Percentiles rank a stretch among this genome's conserved stretches.
Conservation (phyloP, 305 asterid genomes). For the Rubia balearica region DNA sequence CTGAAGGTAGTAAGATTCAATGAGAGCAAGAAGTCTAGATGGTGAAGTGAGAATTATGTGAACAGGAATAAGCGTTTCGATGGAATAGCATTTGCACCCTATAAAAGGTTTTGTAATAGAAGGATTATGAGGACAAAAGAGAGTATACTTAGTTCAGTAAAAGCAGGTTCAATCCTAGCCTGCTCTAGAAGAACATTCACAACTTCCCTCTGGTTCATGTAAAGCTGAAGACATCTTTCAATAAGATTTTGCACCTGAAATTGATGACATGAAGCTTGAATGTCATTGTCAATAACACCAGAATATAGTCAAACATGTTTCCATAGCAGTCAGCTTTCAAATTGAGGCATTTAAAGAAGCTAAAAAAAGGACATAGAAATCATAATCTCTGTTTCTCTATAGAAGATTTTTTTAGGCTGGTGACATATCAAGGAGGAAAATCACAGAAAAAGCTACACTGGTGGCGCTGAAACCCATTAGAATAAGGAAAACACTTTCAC, state of each 20-base stretch:
- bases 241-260: slow-evolving; percentile 82
- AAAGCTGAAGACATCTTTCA: slow-evolving; percentile 94
- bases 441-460: background rate
- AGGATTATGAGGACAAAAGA: slow-evolving; percentile 1
- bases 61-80: background rate
- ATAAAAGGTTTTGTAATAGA: background rate
- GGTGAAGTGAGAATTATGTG: background rate
- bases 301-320: background rate
- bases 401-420: background rate
- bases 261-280: slow-evolving; percentile 3
- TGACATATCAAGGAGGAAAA: background rate
- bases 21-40: background rate
- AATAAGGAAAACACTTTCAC: background rate
- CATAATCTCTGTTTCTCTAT: background rate
- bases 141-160: slow-evolving; percentile 75
- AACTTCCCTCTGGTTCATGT: slow-evolving; percentile 79
- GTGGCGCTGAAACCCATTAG: background rate
- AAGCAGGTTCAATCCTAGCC: slow-evolving; percentile 84
- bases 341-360: background rate
- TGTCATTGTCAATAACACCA: background rate
- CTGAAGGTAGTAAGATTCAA: background rate
- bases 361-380: background rate
- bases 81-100: background rate
- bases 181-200: slow-evolving; percentile 59
- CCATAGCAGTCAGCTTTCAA: background rate